Evolutionary conservation across 1,284 basidiomycete genomes (phyloP).

Genomic region (Papiliotrema nemorosa): DNA sequence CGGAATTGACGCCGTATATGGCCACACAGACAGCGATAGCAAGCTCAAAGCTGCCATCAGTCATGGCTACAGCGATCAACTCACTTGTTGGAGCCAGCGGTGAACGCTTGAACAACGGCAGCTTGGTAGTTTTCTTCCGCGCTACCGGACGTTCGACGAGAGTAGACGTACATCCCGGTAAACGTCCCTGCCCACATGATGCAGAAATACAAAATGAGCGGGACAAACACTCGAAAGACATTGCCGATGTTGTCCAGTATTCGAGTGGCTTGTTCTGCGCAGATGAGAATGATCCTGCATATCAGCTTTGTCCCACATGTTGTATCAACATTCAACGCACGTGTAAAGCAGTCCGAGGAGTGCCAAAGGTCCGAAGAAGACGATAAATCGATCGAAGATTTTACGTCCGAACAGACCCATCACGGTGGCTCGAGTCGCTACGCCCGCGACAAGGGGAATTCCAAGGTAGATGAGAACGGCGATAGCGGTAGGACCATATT

Average conservation of each 20-base stretch:
- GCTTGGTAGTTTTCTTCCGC: conserved; percentile 57
- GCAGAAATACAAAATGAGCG: conserved; percentile 71
- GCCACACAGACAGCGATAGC: conserved; percentile 80
- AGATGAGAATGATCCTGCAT: conserved; percentile 58
- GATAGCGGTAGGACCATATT: conserved; percentile 67
- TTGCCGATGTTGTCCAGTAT: conserved; percentile 65
- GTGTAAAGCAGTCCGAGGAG: conserved; percentile 66
- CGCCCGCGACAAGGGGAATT: conserved; percentile 64
- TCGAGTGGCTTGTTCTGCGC: conserved; percentile 63
- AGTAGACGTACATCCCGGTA: conserved; percentile 11
- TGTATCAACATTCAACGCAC: not conserved
- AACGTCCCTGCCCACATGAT: conserved; percentile 73
- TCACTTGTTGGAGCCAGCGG: conserved; percentile 53
- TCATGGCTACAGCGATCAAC: conserved; percentile 8
- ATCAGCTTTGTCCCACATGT: not conserved
- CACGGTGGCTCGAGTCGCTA: conserved; percentile 63
- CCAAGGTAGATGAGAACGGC: conserved; percentile 70
- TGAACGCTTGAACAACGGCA: conserved; percentile 58
- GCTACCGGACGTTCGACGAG: not conserved
- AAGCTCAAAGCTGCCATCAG: conserved; percentile 54
- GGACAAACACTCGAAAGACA: conserved; percentile 74
- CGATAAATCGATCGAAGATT: conserved; percentile 62
- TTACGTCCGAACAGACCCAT: conserved; percentile 54
- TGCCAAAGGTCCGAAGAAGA: conserved; percentile 65
- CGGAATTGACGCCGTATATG: conserved; percentile 67